Evolutionary conservation across 2,329 filamentous ascomycete species (phyloP).

Genomic region (Penicillium rolfsii): DNA sequence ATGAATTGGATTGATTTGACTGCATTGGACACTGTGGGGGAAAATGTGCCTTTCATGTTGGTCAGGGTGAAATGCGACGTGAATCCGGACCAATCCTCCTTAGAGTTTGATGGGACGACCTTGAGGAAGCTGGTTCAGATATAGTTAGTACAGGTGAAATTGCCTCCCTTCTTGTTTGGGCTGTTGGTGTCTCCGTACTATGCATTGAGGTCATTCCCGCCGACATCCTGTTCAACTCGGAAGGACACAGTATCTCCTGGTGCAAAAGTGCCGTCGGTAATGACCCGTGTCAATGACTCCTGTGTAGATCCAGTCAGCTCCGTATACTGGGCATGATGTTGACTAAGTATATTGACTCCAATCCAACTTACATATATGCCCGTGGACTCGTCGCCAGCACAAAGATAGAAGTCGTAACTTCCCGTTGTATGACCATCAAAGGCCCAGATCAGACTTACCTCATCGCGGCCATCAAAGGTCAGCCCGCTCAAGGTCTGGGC

Average conservation of each 20-base stretch:
- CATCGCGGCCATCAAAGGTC: conserved; percentile 53
- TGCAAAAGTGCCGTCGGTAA: conserved; percentile 41
- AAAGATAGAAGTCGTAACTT: conserved; percentile 61
- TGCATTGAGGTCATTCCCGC: conserved; percentile 56
- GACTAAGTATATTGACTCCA: no score
- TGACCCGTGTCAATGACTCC: conserved; percentile 49
- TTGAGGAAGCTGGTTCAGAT: conserved; percentile 57
- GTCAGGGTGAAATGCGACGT: conserved; percentile 68
- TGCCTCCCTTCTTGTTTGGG: background rate
- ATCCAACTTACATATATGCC: conserved; percentile 48
- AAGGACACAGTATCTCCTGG: conserved; percentile 51
- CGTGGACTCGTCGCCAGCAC: conserved; percentile 61
- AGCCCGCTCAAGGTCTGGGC: conserved; percentile 59
- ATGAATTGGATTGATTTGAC: conserved; percentile 25
- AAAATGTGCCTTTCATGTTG: conserved; percentile 65
- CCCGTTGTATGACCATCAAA: conserved; percentile 19
- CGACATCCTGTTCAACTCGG: conserved; percentile 48
- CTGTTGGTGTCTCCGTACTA: conserved; percentile 52
- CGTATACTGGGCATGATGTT: background rate
- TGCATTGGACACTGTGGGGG: conserved; percentile 40
- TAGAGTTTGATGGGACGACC: conserved; percentile 59
- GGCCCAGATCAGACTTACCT: conserved; percentile 44
- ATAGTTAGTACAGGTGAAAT: background rate
- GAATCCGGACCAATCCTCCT: conserved; percentile 53
- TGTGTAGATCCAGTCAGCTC: conserved; percentile 26